phyloP scores from a whole-genome alignment of 495 filamentous ascomycete genomes.

The Penicillium canariense region DNA sequence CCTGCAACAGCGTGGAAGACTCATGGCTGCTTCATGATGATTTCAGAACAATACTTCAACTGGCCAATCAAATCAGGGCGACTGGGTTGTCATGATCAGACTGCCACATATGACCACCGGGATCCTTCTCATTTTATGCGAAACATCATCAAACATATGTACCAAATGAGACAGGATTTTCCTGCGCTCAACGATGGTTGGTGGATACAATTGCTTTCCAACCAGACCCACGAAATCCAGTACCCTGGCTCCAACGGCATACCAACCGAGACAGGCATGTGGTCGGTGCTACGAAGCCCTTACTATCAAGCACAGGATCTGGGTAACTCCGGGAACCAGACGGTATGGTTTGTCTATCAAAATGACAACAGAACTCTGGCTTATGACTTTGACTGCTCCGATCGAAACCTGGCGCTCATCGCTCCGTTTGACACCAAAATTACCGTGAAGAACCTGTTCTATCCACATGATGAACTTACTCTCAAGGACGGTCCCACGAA shows the following conservation, averaged over 20 bases:
- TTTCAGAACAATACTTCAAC: constrained; percentile 54
- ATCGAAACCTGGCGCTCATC: constrained; percentile 48
- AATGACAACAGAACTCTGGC: constrained; percentile 57
- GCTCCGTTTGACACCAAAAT: constrained; percentile 56
- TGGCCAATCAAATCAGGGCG: constrained; percentile 57
- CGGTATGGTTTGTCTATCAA: constrained; percentile 66
- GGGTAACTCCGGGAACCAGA: constrained; percentile 46
- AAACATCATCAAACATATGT: constrained; percentile 68
- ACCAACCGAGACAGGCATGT: constrained; percentile 64
- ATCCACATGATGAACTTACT: constrained; percentile 56
- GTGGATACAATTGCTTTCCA: constrained; percentile 57
- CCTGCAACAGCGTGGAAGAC: constrained; percentile 65
- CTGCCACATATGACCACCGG: constrained; percentile 62
- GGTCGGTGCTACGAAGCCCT: constrained; percentile 58
- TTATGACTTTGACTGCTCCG: constrained; percentile 60
- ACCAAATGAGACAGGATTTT: constrained; percentile 56
- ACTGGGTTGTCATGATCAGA: constrained; percentile 58
- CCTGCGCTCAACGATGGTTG: constrained; percentile 66
- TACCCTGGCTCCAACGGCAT: constrained; percentile 54
- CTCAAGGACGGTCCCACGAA: constrained; percentile 40
- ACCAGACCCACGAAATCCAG: constrained; percentile 51
- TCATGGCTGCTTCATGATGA: constrained; percentile 64
- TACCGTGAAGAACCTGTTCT: constrained; percentile 66
- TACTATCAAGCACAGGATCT: constrained; percentile 54
- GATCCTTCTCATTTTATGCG: constrained; percentile 66